These are phyloP conservation scores for Amniculicola lignicola DNA, from an alignment of 495 filamentous ascomycete genomes.

Conservation along the genomic window DNA sequence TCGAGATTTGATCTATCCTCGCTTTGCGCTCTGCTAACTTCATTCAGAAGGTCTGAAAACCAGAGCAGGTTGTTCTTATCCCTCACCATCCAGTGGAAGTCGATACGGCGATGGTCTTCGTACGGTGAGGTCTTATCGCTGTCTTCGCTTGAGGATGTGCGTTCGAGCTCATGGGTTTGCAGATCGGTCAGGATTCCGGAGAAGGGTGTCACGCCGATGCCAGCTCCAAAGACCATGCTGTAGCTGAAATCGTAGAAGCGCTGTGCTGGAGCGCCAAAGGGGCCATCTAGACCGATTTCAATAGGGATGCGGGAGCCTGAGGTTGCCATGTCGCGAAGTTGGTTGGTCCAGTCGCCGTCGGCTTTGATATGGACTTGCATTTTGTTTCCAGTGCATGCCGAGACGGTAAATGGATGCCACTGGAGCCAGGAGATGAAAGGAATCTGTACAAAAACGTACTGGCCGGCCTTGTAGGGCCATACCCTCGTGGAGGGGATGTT, in stretches of 20 bases:
- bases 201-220: slow-evolving; percentile 46
- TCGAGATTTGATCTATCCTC: slow-evolving; percentile 33
- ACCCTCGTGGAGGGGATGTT: slow-evolving; percentile 34
- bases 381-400: slow-evolving; percentile 35
- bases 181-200: slow-evolving; percentile 43
- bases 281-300: slow-evolving; percentile 38
- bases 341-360: slow-evolving; percentile 39
- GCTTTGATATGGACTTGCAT: slow-evolving; percentile 41
- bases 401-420: slow-evolving; percentile 45
- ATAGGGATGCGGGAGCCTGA: slow-evolving; percentile 5
- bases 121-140: slow-evolving; percentile 6
- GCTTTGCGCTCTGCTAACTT: slow-evolving; percentile 22
- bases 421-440: slow-evolving; percentile 40
- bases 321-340: slow-evolving; percentile 21
- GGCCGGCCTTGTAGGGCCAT: slow-evolving; percentile 44
- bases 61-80: slow-evolving; percentile 44
- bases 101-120: slow-evolving; percentile 38
- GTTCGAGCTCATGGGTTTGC: slow-evolving; percentile 34
- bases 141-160: not conserved
- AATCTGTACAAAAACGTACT: slow-evolving; percentile 44
- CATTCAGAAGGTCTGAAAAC: slow-evolving; percentile 45
- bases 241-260: slow-evolving; percentile 45
- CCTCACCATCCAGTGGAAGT: slow-evolving; percentile 47
- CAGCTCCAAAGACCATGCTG: slow-evolving; percentile 41
- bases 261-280: slow-evolving; percentile 41